These are phyloP conservation scores for Rhododendron simsii DNA, from an alignment of 148 eudicot genomes.

Conservation along the genomic window DNA sequence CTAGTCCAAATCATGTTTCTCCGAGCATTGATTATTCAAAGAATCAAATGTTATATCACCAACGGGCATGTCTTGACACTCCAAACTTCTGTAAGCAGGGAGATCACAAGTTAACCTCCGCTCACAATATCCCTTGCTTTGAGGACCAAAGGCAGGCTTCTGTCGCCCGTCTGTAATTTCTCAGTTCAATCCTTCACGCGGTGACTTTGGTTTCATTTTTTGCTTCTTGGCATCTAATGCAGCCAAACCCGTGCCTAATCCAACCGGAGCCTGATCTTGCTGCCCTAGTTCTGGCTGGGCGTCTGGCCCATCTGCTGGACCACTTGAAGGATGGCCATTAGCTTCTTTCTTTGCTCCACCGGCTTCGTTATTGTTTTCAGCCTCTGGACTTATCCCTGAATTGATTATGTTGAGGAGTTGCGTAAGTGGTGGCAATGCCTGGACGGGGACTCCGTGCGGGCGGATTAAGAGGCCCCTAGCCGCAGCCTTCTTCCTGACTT, in stretches of 20 bases:
- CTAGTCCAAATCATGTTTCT: not conserved
- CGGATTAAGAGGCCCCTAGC: slow-evolving; percentile 59
- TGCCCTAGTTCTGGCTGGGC: slow-evolving; percentile 11
- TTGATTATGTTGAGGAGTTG: slow-evolving; percentile 52
- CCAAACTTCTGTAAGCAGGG: not conserved
- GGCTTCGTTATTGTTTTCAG: slow-evolving; percentile 16
- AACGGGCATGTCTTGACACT: not conserved
- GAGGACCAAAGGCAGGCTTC: not conserved
- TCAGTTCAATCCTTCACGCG: slow-evolving; percentile 15
- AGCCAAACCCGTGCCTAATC: slow-evolving; percentile 59
- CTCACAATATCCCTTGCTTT: not conserved
- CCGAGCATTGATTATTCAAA: slow-evolving; percentile 9
- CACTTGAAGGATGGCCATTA: slow-evolving; percentile 19
- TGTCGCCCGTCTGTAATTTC: not conserved
- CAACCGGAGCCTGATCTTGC: slow-evolving; percentile 50
- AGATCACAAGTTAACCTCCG: not conserved
- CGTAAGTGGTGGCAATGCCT: slow-evolving; percentile 43
- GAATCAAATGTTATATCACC: not conserved
- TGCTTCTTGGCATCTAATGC: slow-evolving; percentile 62
- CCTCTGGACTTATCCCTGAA: slow-evolving; percentile 35
- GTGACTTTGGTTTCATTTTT: slow-evolving; percentile 41
- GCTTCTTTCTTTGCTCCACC: slow-evolving; percentile 25
- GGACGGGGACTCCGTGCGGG: slow-evolving; percentile 53
- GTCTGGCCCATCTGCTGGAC: slow-evolving; percentile 10
- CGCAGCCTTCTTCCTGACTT: slow-evolving; percentile 70